Evolutionary conservation across 2,329 filamentous ascomycete genomes (phyloP).

Genomic region (Verruconis gallopava): DNA sequence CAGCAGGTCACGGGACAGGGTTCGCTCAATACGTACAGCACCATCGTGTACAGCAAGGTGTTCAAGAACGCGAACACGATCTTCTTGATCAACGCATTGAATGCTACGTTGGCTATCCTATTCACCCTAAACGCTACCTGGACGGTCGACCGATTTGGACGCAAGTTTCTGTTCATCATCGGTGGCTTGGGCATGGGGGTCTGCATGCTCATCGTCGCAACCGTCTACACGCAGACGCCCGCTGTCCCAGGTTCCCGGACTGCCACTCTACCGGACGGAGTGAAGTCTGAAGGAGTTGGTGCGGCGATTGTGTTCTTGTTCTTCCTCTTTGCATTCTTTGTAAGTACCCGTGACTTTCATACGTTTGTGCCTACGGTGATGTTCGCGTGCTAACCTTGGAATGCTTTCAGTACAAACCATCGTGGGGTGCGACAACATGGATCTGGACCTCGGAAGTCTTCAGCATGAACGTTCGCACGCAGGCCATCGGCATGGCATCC

Average conservation of each 20-base stretch:
- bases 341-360: no score
- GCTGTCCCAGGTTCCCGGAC: constrained; percentile 14
- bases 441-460: constrained; percentile 60
- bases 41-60: constrained; percentile 61
- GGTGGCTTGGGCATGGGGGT: constrained; percentile 55
- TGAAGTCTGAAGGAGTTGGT: constrained; percentile 47
- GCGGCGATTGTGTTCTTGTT: constrained; percentile 57
- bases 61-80: constrained; percentile 47
- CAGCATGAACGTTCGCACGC: constrained; percentile 58
- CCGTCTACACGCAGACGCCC: constrained; percentile 46
- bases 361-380: constrained; percentile 20
- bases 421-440: constrained; percentile 58
- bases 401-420: constrained; percentile 47
- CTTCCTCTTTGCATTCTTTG: constrained; percentile 53
- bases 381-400: no score
- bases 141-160: constrained; percentile 59
- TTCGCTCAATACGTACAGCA: constrained; percentile 59
- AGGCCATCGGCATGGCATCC: constrained; percentile 54
- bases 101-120: constrained; percentile 58
- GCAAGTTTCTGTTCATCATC: constrained; percentile 55
- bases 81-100: constrained; percentile 61
- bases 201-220: constrained; percentile 55
- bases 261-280: constrained; percentile 24
- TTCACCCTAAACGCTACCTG: constrained; percentile 63
- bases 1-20: constrained; percentile 63